These are phyloP conservation scores for Mycena olivaceomarginata DNA, from an alignment of 768 basidiomycete genomes.

Conservation along the genomic window DNA sequence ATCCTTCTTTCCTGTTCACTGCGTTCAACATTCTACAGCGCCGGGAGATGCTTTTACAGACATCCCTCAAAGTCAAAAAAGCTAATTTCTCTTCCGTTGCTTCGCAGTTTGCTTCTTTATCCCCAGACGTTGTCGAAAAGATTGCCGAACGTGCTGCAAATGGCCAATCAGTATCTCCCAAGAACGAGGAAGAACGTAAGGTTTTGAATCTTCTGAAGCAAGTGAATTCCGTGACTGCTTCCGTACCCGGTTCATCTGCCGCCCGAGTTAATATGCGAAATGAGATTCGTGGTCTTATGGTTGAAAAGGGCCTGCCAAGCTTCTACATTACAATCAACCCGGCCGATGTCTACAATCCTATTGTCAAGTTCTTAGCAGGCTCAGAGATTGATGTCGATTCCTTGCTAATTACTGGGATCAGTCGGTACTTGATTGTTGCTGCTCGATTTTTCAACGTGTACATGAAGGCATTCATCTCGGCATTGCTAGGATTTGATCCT, in stretches of 20 bases:
- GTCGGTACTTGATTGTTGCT: not conserved
- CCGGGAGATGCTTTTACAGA: not conserved
- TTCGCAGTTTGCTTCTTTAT: not conserved
- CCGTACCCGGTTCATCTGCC: not conserved
- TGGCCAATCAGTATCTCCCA: not conserved
- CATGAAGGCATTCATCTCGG: conserved; percentile 7
- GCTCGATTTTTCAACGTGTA: conserved; percentile 4
- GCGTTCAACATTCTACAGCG: not conserved
- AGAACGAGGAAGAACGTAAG: not conserved
- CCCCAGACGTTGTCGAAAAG: not conserved
- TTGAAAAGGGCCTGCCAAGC: conserved; percentile 8
- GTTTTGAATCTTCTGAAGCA: not conserved
- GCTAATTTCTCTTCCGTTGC: not conserved
- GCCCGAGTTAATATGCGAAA: not conserved
- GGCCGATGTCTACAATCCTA: not conserved
- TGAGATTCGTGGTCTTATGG: conserved; percentile 6
- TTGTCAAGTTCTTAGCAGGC: conserved; percentile 11
- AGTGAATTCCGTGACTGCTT: not conserved
- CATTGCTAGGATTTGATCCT: not conserved
- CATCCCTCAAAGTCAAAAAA: not conserved
- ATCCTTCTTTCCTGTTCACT: conserved; percentile 9
- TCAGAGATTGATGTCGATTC: not conserved
- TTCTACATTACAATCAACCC: conserved; percentile 18
- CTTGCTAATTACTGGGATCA: not conserved
- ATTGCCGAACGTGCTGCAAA: not conserved